Conservation (phyloP, 176 grass and related monocot genomes). For the Microstegium vimineum region DNA sequence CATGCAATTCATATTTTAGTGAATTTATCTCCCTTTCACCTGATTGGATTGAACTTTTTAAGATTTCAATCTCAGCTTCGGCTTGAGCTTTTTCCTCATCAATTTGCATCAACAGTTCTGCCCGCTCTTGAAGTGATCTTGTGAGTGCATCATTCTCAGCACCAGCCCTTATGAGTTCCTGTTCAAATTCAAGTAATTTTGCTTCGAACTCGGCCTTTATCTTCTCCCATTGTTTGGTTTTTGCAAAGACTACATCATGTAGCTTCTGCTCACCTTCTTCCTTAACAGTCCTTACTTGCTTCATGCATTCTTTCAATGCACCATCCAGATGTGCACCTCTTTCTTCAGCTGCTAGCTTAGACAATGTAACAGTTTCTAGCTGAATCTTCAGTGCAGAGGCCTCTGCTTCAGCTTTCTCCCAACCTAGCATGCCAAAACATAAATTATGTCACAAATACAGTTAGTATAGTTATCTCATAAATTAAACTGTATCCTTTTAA, state of each 20-base stretch:
- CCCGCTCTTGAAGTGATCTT: conserved; percentile 72
- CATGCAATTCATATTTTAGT: conserved; percentile 93
- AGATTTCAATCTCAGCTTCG: conserved; percentile 85
- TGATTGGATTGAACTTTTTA: conserved; percentile 76
- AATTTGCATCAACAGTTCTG: conserved; percentile 78
- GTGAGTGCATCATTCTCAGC: conserved; percentile 90
- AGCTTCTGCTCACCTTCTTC: conserved; percentile 99
- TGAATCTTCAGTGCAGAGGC: conserved; percentile 86
- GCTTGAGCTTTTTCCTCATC: conserved; percentile 84
- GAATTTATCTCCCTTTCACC: conserved; percentile 88
- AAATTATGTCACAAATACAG: conserved; percentile 15
- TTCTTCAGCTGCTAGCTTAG: conserved; percentile 85
- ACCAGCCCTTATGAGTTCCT: conserved; percentile 77
- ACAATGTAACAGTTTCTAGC: conserved; percentile 88
- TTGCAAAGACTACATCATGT: conserved; percentile 93
- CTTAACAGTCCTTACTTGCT: conserved; percentile 91
- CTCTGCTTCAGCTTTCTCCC: conserved; percentile 99
- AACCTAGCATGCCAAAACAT: conserved; percentile 59
- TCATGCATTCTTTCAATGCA: conserved; percentile 99
- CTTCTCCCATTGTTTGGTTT: conserved; percentile 96
- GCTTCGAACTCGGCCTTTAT: conserved; percentile 81
- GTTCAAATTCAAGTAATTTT: conserved; percentile 82
- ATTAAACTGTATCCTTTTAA: neutral
- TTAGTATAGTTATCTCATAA: conserved; percentile 13
- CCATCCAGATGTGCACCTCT: conserved; percentile 88